phyloP scores from a whole-genome alignment of 2,329 filamentous ascomycete species.

The Nakataea oryzae region DNA sequence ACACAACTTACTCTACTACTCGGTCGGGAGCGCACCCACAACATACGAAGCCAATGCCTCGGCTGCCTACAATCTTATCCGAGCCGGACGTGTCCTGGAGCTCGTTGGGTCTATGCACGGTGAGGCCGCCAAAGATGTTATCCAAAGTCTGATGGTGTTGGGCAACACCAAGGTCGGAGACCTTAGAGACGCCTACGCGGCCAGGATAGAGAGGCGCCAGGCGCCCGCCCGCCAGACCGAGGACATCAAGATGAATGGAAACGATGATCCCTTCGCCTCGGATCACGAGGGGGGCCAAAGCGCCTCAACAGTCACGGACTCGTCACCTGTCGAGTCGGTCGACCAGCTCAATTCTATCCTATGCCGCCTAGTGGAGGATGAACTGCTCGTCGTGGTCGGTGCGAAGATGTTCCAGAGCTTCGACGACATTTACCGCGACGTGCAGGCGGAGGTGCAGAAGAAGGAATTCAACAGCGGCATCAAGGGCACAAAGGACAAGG shows the following conservation, averaged over 20 bases:
- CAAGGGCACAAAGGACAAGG: constrained; percentile 56
- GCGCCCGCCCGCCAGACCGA: background rate
- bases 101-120: constrained; percentile 67
- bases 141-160: constrained; percentile 64
- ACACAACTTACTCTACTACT: constrained; percentile 74
- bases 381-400: constrained; percentile 56
- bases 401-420: constrained; percentile 47
- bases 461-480: constrained; percentile 40
- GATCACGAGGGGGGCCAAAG: constrained; percentile 15
- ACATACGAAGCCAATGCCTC: constrained; percentile 78
- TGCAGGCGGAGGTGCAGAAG: constrained; percentile 52
- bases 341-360: constrained; percentile 39
- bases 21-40: constrained; percentile 25
- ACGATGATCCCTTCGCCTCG: background rate
- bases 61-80: constrained; percentile 71
- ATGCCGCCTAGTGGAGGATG: constrained; percentile 47
- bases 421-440: constrained; percentile 47
- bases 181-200: constrained; percentile 51
- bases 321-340: constrained; percentile 29
- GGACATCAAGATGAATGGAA: constrained; percentile 5
- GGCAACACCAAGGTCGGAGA: constrained; percentile 68
- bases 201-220: constrained; percentile 18
- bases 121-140: constrained; percentile 59
- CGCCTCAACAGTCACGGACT: constrained; percentile 19
- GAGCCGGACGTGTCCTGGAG: constrained; percentile 71